Evolutionary conservation across 2,329 filamentous ascomycete species (phyloP), one percentile per base, ranked within the genome.

Genomic region (Plenodomus biglobosus): DNA sequence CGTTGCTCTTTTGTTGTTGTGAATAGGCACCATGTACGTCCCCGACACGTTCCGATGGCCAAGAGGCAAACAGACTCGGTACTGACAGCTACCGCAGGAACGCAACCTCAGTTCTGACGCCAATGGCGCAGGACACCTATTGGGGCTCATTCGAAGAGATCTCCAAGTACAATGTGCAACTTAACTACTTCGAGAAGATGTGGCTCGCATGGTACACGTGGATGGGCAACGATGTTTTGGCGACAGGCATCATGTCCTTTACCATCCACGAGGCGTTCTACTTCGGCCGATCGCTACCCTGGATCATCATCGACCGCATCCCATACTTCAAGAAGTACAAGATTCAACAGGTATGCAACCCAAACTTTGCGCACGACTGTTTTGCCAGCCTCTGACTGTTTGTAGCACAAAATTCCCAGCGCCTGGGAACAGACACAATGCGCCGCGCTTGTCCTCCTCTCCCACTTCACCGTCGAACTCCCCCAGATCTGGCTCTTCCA

Each of bases 401-500:
- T 22, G 37, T 58, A 85, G 82, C 74, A 80, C 76, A 97, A 97
- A 80, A 85, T 96, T 38, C 94, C 94, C 8, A 95, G 91, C n/a
- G 79, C 87, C 44, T 87, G 85, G 70, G 94, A 99, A 74, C 94
- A 99, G 76, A 95, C 90, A 85, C 84, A 92, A 68, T 99, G 94
- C 77, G 92, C 94, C 51, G 85, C 85, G 72, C 85, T 96, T 59
- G 94, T 99, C 56, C 87, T 99, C 58, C 79, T 97, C 66, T 92
- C 86, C 72, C 94, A 99, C 75, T 95, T 97, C 76, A 97, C 94
- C 59, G 94, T 96, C 73, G 94, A 99, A 76, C 84, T 99, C 32
- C 94, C 94, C 53, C 94, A 97, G 76, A 97, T 97, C 73, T 97
- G 92, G 92, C 83, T 97, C 65, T 99, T 99, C 83, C 94, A 99